Conservation (phyloP, 306 rosid species). For the Aeschynomene evenia region DNA sequence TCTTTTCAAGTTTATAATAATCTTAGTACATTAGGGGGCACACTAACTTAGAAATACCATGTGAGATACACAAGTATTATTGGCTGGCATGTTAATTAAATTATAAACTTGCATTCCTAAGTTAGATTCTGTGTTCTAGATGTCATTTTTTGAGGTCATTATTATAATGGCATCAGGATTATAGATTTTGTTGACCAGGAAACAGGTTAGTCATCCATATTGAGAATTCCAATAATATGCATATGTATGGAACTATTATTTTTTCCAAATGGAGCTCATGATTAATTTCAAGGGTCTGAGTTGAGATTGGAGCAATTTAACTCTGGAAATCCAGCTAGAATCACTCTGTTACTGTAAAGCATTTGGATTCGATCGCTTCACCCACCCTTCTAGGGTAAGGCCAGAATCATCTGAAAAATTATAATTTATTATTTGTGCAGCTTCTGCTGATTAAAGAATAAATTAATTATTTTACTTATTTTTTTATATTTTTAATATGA, state of each 20-base stretch:
- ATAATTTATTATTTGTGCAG: neutral
- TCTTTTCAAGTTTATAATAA: constrained; percentile 38
- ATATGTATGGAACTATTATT: neutral
- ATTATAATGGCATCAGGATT: constrained; percentile 20
- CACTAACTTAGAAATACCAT: constrained; percentile 56
- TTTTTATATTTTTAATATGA: no score
- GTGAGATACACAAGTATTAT: constrained; percentile 52
- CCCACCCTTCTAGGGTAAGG: neutral
- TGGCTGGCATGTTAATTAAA: constrained; percentile 51
- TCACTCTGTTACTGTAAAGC: constrained; percentile 16
- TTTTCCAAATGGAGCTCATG: constrained; percentile 22
- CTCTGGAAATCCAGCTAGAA: constrained; percentile 37
- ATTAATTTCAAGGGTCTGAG: constrained; percentile 36
- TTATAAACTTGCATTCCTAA: constrained; percentile 32
- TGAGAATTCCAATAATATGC: constrained; percentile 28
- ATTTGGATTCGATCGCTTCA: constrained; percentile 7
- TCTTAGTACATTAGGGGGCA: constrained; percentile 31
- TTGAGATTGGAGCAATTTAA: constrained; percentile 4
- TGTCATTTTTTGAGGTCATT: constrained; percentile 27
- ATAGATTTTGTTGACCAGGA: constrained; percentile 40
- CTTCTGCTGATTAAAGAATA: no score
- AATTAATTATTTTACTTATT: no score
- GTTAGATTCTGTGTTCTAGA: constrained; percentile 38
- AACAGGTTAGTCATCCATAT: constrained; percentile 32
- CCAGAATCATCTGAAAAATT: constrained; percentile 10